phyloP scores from a whole-genome alignment of 1,139 yeast species.

The Fermentozyma sake region DNA sequence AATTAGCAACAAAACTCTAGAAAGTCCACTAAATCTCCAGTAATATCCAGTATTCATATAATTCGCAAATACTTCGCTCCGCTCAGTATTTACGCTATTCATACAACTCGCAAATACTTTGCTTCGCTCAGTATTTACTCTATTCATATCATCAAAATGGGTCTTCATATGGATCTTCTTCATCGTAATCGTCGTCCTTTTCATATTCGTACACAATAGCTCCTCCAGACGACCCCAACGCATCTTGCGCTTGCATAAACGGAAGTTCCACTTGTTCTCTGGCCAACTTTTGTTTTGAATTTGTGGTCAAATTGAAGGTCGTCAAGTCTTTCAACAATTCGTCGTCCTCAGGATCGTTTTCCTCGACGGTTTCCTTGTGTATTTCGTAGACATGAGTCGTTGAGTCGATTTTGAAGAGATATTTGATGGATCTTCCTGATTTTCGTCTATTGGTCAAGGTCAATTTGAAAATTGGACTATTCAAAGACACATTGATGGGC shows the following conservation, averaged over 20 bases:
- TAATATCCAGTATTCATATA: no score
- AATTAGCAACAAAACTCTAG: no score
- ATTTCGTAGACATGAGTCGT: conserved; percentile 46
- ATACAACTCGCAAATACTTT: no score
- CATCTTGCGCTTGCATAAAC: conserved; percentile 77
- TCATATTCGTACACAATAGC: conserved; percentile 94
- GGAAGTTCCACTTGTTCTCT: conserved; percentile 87
- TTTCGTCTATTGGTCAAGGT: conserved; percentile 67
- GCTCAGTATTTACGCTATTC: no score
- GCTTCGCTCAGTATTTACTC: no score
- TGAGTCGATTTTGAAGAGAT: conserved; percentile 51
- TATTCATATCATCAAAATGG: no score
- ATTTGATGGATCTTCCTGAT: conserved; percentile 73
- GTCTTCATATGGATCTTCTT: conserved; percentile 96
- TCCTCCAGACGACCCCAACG: conserved; percentile 68
- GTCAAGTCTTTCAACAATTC: conserved; percentile 66
- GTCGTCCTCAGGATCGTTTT: conserved; percentile 15
- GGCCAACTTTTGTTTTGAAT: conserved; percentile 68
- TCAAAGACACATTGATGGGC: conserved; percentile 43
- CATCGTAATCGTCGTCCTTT: conserved; percentile 85
- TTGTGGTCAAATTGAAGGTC: conserved; percentile 80
- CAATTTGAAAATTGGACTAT: conserved; percentile 43
- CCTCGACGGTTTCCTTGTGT: conserved; percentile 20
- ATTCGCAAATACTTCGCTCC: no score
- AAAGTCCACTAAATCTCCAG: no score